Base-by-base conservation (phyloP, 768 basidiomycete genomes). In the Hericium erinaceus region DNA sequence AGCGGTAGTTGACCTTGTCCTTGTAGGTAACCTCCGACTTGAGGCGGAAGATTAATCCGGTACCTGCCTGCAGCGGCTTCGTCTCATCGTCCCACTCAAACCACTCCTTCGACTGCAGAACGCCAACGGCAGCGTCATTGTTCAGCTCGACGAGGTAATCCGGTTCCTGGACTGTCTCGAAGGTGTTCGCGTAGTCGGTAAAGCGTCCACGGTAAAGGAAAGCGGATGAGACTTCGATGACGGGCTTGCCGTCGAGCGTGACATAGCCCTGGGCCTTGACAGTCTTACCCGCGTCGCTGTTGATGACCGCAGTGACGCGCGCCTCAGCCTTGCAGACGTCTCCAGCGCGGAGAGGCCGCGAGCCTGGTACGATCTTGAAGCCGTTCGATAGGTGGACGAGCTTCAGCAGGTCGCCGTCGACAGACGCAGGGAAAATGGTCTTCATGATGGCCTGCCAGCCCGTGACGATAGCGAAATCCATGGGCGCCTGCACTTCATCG, bases 381-480 rank as follows among this genome's bases (percentile, higher is more conserved):
- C 93, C 94, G 68, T 99, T 99, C 8, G 94, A 94, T 15, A 99
- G 82, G 68, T 99, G 97, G 49, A 98, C 95, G 38, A 98, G 86
- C 71, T 93, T 95, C 64, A 98, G 77, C 15, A 98, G 74, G 70
- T 99, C 95, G 1, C 95, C 97, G 61, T 98, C 91, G 67, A 99
- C 92, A 11, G 82, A 72, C 12, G 78, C 69, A 6, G 97, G 97
- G 84, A 99, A 99, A 72, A 98, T 95, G 1, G 94, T 85, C 70
- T 90, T 92, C 89, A 98, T 99, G 73, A 99, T 98, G n/a, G 95
- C 90, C 93, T 95, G 85, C 97, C 97, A 99, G 49, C 95, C 95
- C 41, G 94, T 87, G 53, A 98, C 95, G 66, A 99, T 99, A 24
- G 95, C 92, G 65, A 97, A 98, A 74, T 98, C 95, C 92, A 99